phyloP scores from a whole-genome alignment of 495 filamentous ascomycete species.

The Lineolata rhizophorae region DNA sequence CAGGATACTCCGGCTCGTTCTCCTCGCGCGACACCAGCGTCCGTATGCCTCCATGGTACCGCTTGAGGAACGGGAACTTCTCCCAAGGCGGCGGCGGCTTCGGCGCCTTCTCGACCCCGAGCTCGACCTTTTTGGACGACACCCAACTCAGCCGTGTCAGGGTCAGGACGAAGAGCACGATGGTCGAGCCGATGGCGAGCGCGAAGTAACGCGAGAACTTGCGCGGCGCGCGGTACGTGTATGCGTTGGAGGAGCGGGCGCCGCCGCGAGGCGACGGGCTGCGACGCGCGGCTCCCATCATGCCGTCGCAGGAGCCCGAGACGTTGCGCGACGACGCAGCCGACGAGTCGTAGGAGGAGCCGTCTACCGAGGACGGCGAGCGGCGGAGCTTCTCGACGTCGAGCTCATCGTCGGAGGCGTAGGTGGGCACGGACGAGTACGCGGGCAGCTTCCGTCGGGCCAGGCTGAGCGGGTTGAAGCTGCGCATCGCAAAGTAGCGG shows the following conservation, averaged over 20 bases:
- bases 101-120: slow-evolving; percentile 28
- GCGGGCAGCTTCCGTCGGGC: slow-evolving; percentile 10
- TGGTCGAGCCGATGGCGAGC: slow-evolving; percentile 38
- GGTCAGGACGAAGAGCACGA: slow-evolving; percentile 49
- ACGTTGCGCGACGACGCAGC: slow-evolving; percentile 6
- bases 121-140: slow-evolving; percentile 36
- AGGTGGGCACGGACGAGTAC: slow-evolving; percentile 8
- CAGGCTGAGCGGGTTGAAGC: slow-evolving; percentile 8
- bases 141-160: slow-evolving; percentile 47
- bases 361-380: no score
- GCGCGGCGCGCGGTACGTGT: slow-evolving; percentile 11
- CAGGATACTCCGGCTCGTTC: slow-evolving; percentile 61
- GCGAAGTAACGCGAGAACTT: slow-evolving; percentile 38
- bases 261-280: slow-evolving; percentile 1
- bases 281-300: not conserved
- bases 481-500: no score
- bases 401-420: slow-evolving; percentile 6
- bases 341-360: slow-evolving; percentile 6
- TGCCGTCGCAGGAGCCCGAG: slow-evolving; percentile 4
- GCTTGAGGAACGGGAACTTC: slow-evolving; percentile 52
- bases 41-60: slow-evolving; percentile 68
- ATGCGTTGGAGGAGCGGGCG: slow-evolving; percentile 9
- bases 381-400: slow-evolving; percentile 4
- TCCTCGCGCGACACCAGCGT: slow-evolving; percentile 36
- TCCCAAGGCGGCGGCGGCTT: slow-evolving; percentile 56